Base-by-base conservation (phyloP, 1,139 yeast species). In the Sugiyamaella novakii region DNA sequence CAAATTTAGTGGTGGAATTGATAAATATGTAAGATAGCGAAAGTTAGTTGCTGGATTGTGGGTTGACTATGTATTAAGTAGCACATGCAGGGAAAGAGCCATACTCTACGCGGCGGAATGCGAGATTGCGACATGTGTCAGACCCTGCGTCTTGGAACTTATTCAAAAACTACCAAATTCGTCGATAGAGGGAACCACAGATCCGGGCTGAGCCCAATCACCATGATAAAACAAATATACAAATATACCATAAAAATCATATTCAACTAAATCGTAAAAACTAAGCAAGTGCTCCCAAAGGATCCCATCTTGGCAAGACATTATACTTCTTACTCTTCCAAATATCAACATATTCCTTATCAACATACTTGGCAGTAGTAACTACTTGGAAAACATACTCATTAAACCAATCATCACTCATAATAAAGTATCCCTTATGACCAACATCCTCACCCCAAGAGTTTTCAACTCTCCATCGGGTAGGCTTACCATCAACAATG, bases 391-490 rank as follows among this genome's bases (percentile, higher is more conserved):
- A 78, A 15, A 81, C 87, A 59, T 73, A 82, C 61, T 82, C 84
- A 59, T 77, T 77, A 60, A 82, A 81, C 86, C 87, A 82, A 44
- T 70, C 75, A 61, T 82, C 87, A 14, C 81, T 73, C 86, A 81
- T 81, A 47, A 81, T 71, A 59, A 73, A 80, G 67, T 76, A 80
- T 14, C 87, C 87, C 63, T 79, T 77, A 48, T 79, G 78, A 25
- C 84, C 84, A 12, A 73, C 76, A 21, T 68, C 77, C 41, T 74
- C 77, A 48, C 87, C 87, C 87, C 87, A 82, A 2, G 86, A 80
- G 66, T 81, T 82, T 65, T 81, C 83, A 51, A 82, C 82, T 66
- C 80, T 78, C 86, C 87, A 82, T 65, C 85, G 75, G 17, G 79
- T 70, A 1, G 87, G 87, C 46, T 68, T 66, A 31, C 75, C 77